phyloP scores from a whole-genome alignment of 1,284 basidiomycete genomes.

The Fomes fomentarius region DNA sequence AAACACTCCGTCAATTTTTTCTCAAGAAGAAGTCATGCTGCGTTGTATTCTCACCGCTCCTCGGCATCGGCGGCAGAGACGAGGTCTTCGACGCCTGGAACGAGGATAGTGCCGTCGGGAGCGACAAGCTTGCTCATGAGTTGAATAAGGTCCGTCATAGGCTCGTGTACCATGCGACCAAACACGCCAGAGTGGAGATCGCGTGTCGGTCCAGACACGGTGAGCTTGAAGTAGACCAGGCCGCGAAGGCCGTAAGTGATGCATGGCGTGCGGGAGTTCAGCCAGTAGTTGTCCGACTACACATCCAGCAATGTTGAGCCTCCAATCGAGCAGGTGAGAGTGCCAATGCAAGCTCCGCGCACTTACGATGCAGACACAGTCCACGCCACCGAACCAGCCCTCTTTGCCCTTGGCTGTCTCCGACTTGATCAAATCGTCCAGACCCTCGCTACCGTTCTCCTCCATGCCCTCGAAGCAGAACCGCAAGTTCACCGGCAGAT shows the following conservation, averaged over 20 bases:
- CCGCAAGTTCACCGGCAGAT: constrained; percentile 92
- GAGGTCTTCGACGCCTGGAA: constrained; percentile 92
- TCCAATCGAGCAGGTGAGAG: neutral
- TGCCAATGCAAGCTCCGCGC: too few species aligned
- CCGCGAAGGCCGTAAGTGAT: constrained; percentile 86
- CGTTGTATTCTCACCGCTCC: constrained; percentile 61
- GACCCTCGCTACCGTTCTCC: constrained; percentile 91
- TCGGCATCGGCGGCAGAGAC: constrained; percentile 78
- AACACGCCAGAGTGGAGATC: constrained; percentile 95
- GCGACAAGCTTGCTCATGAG: constrained; percentile 90
- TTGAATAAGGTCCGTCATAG: constrained; percentile 80
- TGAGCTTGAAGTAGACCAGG: constrained; percentile 87
- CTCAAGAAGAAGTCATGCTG: too few species aligned
- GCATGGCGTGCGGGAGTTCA: constrained; percentile 78
- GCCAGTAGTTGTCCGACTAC: constrained; percentile 90
- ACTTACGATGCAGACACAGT: constrained; percentile 94
- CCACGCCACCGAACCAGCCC: constrained; percentile 88
- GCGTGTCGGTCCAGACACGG: constrained; percentile 81
- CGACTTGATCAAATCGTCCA: constrained; percentile 87
- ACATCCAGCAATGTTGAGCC: neutral
- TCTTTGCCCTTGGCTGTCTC: constrained; percentile 73
- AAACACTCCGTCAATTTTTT: too few species aligned
- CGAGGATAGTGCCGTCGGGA: constrained; percentile 81
- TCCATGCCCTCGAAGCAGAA: constrained; percentile 99
- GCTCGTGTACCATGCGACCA: constrained; percentile 88